Evolutionary conservation across 164 flowering plant species (phyloP), one percentile per base, ranked within the genome.

Genomic region (Chloranthus sessilifolius): DNA sequence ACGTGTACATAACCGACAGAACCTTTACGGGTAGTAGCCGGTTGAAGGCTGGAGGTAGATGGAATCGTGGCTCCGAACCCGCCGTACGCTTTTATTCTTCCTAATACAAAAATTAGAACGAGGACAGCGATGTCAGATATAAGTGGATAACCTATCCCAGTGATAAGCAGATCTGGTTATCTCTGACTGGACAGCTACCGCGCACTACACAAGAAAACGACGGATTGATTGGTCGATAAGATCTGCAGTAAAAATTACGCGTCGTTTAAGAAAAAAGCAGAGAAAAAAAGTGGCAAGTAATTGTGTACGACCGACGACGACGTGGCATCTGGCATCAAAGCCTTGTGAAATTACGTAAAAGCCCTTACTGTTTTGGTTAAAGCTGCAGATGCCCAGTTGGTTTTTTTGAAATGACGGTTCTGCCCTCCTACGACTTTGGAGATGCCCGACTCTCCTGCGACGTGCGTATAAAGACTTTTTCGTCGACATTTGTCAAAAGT

Each of bases 171-270:
- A 14, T 38, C 1, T 4, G 12, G 46, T 1, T 53, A 56, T 47
- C 44, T 24, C 50, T 53, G 57, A 53, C 48, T 53, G 52, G 60
- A 56, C 45, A 56, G 52, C 52, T 56, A 47, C 45, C 22, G 34
- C 46, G 44, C 52, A 56, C 36, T 47, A 38, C 27, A 15, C 54
- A 23, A 26, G 60, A 56, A 56, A 56, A 38, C 25, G 60, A 56
- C 53, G 19, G 43, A 8, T 45, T 56, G 43, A 55, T 44, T 44
- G 50, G 50, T 44, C 33, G 38, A 53, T 14, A 17, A 41, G 58
- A 53, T 43, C 43, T 28, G 48, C 29, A 21, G 50, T 44, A 44
- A 33, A 33, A 54, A 42, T 33, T 20, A n/a, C 21, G 4, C 11
- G 6, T 4, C 1, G 16, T 15, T 22, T 26, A 22, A 34, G 1